Conservation (phyloP, 208 protist species). For the Borovskyia barvae region DNA sequence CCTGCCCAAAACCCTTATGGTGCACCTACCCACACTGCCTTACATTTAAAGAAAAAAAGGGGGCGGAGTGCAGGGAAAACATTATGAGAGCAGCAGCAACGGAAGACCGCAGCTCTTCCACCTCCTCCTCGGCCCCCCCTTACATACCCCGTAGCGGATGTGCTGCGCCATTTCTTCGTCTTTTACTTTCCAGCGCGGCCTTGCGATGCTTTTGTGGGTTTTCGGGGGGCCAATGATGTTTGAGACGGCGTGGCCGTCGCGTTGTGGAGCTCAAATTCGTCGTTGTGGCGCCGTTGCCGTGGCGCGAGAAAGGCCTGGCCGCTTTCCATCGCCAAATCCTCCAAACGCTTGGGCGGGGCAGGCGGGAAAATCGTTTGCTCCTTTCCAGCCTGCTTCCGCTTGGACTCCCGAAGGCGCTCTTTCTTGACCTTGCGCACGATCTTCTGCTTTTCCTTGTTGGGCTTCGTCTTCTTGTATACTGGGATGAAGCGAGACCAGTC, state of each 20-base stretch:
- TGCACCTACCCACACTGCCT: too few relatives aligned
- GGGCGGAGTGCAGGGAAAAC: too few relatives aligned
- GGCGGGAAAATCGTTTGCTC: conserved; percentile 87
- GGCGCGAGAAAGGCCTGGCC: conserved; percentile 84
- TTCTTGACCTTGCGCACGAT: conserved; percentile 86
- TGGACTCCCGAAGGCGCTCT: conserved; percentile 55
- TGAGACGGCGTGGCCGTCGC: neutral
- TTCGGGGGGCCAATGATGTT: too few relatives aligned
- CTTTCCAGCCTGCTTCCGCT: conserved; percentile 71
- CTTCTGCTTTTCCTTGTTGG: conserved; percentile 91
- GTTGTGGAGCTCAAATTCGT: conserved; percentile 65
- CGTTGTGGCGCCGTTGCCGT: conserved; percentile 39
- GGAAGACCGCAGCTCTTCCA: too few relatives aligned
- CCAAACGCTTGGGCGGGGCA: conserved; percentile 81
- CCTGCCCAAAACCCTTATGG: too few relatives aligned
- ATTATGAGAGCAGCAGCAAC: too few relatives aligned
- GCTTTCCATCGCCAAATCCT: conserved; percentile 92
- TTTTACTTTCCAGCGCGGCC: neutral
- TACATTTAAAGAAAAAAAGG: too few relatives aligned
- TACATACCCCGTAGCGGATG: too few relatives aligned
- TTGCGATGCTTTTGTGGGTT: too few relatives aligned
- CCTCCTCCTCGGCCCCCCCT: too few relatives aligned
- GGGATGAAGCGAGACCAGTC: conserved; percentile 99
- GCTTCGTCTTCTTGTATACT: conserved; percentile 92
- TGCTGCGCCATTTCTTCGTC: too few relatives aligned